These are phyloP conservation scores for Pseudognaphalium luteoalbum DNA, from an alignment of 129 eudicot genomes.

Conservation along the genomic window DNA sequence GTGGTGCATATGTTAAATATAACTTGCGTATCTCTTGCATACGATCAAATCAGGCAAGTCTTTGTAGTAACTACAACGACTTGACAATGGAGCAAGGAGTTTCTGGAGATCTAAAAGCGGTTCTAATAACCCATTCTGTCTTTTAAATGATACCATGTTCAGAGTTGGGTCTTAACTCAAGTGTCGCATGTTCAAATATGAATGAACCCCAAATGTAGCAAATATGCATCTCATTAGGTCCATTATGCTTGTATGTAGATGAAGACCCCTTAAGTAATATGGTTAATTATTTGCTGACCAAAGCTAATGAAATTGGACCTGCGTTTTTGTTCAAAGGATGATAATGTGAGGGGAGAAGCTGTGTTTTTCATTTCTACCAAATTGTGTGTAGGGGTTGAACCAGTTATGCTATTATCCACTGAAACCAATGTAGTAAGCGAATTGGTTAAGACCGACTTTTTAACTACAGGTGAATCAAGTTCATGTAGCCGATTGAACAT, in stretches of 20 bases:
- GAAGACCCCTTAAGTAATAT: too few relatives aligned
- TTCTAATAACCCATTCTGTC: not conserved
- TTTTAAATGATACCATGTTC: not conserved
- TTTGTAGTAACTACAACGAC: not conserved
- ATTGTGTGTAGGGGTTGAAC: not conserved
- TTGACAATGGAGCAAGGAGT: not conserved
- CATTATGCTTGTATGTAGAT: not conserved
- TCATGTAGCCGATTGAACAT: not conserved
- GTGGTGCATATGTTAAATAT: not conserved
- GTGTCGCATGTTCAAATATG: not conserved
- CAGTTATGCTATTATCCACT: not conserved
- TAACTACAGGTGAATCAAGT: not conserved
- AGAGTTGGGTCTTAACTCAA: not conserved
- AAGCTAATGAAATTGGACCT: not conserved
- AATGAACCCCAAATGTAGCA: not conserved
- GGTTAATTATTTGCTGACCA: not conserved
- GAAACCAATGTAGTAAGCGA: not conserved
- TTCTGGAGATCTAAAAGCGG: not conserved
- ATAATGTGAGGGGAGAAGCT: not conserved
- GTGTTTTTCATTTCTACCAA: not conserved
- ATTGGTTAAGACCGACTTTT: not conserved
- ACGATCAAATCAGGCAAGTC: not conserved
- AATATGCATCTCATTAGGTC: not conserved
- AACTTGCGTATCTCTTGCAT: not conserved
- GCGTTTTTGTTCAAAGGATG: not conserved